phyloP scores from a whole-genome alignment of 2,329 filamentous ascomycete genomes.

The Teratosphaeria zuluensis region DNA sequence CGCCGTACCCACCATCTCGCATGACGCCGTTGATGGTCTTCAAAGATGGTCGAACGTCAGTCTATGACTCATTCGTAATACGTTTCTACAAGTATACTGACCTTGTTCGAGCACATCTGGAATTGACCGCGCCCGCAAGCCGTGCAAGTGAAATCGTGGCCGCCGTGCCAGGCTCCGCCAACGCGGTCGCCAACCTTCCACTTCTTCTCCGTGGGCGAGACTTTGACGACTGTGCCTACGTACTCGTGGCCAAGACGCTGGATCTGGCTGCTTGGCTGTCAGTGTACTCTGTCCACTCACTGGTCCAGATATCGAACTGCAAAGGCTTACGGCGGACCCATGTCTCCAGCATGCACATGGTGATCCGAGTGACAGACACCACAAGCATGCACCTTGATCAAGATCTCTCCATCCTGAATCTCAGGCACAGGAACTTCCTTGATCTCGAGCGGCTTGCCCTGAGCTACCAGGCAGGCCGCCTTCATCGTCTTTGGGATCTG shows the following conservation, averaged over 20 bases:
- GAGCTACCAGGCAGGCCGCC: slow-evolving; percentile 50
- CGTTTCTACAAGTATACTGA: not conserved
- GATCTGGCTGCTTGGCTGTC: slow-evolving; percentile 28
- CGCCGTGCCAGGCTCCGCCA: slow-evolving; percentile 61
- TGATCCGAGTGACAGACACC: slow-evolving; percentile 61
- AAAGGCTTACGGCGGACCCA: slow-evolving; percentile 40
- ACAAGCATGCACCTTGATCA: slow-evolving; percentile 63
- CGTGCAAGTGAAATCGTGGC: slow-evolving; percentile 52
- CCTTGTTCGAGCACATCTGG: slow-evolving; percentile 56
- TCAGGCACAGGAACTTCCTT: slow-evolving; percentile 50
- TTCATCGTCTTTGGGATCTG: slow-evolving; percentile 53
- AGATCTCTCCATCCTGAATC: slow-evolving; percentile 49
- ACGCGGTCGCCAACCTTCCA: slow-evolving; percentile 58
- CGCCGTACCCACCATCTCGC: slow-evolving; percentile 53
- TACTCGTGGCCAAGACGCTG: slow-evolving; percentile 53
- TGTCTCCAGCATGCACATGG: slow-evolving; percentile 34
- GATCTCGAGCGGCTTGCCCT: slow-evolving; percentile 45
- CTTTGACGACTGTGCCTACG: slow-evolving; percentile 52
- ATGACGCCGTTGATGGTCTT: slow-evolving; percentile 55
- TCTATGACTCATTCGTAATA: too few relatives aligned
- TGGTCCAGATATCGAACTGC: not conserved
- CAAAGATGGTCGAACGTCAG: too few relatives aligned
- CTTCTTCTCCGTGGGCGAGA: slow-evolving; percentile 47
- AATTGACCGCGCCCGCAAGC: slow-evolving; percentile 54
- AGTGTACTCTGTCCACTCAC: not conserved